Evolutionary conservation across 2,329 filamentous ascomycete species (phyloP).

Genomic region (Epichloe typhina): DNA sequence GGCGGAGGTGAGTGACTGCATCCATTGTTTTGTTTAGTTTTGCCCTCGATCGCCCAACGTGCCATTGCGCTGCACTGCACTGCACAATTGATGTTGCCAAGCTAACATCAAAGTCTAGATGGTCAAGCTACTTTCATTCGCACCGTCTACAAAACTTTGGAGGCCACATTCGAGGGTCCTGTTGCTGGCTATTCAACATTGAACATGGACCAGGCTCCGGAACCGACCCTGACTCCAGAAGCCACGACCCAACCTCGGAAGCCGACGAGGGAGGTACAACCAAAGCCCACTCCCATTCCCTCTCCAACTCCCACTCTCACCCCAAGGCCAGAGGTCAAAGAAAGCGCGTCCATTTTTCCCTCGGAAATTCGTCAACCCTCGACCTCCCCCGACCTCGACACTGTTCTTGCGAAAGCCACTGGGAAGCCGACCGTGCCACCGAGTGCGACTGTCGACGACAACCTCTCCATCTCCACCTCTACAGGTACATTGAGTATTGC

Average conservation of each 20-base stretch:
- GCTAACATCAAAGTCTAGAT: slow-evolving; percentile 2
- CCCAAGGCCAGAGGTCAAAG: slow-evolving; percentile 3
- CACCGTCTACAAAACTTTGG: slow-evolving; percentile 29
- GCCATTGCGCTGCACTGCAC: background rate
- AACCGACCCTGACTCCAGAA: background rate
- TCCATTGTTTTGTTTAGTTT: background rate
- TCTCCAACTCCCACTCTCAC: too few relatives aligned
- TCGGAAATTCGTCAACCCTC: slow-evolving; percentile 16
- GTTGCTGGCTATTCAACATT: slow-evolving; percentile 30
- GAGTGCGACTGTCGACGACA: slow-evolving; percentile 5
- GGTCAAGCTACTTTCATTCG: slow-evolving; percentile 16
- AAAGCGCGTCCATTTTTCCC: slow-evolving; percentile 9
- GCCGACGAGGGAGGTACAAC: slow-evolving; percentile 1
- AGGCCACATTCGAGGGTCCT: slow-evolving; percentile 26
- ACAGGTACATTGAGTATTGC: slow-evolving; percentile 10
- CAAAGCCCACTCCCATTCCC: background rate
- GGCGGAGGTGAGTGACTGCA: slow-evolving; percentile 1
- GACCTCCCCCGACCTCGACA: slow-evolving; percentile 12
- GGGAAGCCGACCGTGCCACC: slow-evolving; percentile 9
- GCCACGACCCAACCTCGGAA: slow-evolving; percentile 1
- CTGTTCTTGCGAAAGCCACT: slow-evolving; percentile 19
- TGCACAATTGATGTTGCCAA: background rate
- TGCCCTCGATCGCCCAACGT: background rate
- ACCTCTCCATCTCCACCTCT: slow-evolving; percentile 2
- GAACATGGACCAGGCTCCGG: slow-evolving; percentile 7